phyloP scores from a whole-genome alignment of 352 stramenopile genomes.

The Globisporangium solare region DNA sequence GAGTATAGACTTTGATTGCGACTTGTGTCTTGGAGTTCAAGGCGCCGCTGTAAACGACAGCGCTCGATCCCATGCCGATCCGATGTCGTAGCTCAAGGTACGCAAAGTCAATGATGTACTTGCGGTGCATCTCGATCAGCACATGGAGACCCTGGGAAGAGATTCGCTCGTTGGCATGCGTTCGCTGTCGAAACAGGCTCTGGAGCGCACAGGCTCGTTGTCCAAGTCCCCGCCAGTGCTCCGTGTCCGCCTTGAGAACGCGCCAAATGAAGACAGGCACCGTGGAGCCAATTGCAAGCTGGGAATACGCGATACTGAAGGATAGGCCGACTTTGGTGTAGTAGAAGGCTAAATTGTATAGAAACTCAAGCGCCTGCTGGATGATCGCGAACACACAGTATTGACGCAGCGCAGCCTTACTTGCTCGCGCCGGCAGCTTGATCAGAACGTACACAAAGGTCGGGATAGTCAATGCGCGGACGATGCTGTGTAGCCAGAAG shows the following conservation, averaged over 20 bases:
- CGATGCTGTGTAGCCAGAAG: conserved; percentile 10
- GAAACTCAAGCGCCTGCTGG: conserved; percentile 25
- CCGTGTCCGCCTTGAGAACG: too few relatives aligned
- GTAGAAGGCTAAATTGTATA: conserved; percentile 25
- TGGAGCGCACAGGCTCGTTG: conserved; percentile 9
- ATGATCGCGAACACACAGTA: conserved; percentile 32
- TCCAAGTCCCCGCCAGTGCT: background rate
- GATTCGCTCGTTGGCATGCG: conserved; percentile 8
- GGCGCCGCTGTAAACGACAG: conserved; percentile 40
- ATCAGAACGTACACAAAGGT: conserved; percentile 25
- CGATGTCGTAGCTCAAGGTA: conserved; percentile 45
- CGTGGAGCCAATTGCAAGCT: conserved; percentile 12
- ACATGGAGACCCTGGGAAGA: conserved; percentile 56
- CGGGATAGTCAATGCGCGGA: conserved; percentile 14
- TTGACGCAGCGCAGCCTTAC: conserved; percentile 22
- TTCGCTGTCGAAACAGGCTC: conserved; percentile 2
- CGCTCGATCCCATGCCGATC: conserved; percentile 42
- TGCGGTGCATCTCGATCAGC: conserved; percentile 63
- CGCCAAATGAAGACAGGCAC: conserved; percentile 14
- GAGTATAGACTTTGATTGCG: conserved; percentile 44
- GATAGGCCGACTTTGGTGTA: conserved; percentile 15
- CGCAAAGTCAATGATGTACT: conserved; percentile 66
- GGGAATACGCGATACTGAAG: conserved; percentile 25
- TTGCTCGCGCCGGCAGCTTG: conserved; percentile 22
- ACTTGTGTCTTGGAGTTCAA: conserved; percentile 35